These are phyloP conservation scores for Sporothrix schenckii DNA, from an alignment of 2,329 filamentous ascomycete genomes.

Conservation along the genomic window DNA sequence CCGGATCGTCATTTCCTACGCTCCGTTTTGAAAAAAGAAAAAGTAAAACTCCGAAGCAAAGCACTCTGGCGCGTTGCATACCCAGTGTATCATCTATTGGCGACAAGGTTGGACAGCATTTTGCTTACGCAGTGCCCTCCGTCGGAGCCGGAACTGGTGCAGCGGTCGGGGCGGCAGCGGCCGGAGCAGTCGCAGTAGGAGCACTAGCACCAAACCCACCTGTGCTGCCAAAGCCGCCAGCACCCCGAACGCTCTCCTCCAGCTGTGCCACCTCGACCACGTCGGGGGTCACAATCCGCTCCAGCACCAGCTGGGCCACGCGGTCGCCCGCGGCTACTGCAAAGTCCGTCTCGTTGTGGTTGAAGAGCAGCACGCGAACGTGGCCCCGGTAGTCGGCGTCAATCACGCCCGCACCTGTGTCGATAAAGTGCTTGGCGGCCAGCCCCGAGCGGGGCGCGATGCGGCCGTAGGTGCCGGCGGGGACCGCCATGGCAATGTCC, in stretches of 20 bases:
- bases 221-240: conserved; percentile 89
- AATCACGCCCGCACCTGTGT: conserved; percentile 94
- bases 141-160: not conserved
- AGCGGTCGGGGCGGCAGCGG: not conserved
- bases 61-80: not conserved
- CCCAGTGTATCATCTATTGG: not conserved
- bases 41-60: not conserved
- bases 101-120: not conserved
- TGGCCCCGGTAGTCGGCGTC: conserved; percentile 96
- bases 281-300: conserved; percentile 92
- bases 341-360: conserved; percentile 83
- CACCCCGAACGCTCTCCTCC: conserved; percentile 86
- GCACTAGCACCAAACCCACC: conserved; percentile 48
- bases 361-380: conserved; percentile 94
- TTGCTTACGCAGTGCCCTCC: not conserved
- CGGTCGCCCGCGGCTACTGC: conserved; percentile 82
- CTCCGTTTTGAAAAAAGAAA: not conserved
- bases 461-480: conserved; percentile 86
- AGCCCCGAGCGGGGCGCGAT: conserved; percentile 90
- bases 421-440: conserved; percentile 92
- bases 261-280: conserved; percentile 87
- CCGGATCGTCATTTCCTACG: not conserved
- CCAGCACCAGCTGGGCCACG: conserved; percentile 88
- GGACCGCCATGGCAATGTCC: conserved; percentile 87
- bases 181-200: not conserved